These are phyloP conservation scores for Cyberlindnera mrakii DNA, from an alignment of 805 yeast species.

Conservation along the genomic window DNA sequence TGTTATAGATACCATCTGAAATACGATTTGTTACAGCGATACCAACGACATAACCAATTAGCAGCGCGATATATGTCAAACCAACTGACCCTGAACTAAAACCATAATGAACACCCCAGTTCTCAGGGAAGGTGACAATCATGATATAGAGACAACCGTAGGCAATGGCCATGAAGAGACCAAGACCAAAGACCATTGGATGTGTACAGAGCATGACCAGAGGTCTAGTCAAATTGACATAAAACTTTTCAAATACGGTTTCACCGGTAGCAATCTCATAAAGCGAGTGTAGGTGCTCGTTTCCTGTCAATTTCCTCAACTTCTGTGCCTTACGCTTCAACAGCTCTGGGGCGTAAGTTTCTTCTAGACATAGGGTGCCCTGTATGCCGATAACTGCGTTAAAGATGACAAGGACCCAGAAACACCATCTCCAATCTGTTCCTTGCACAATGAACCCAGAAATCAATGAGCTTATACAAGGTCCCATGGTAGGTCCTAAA, in stretches of 20 bases:
- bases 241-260: slow-evolving; percentile 31
- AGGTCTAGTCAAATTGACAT: slow-evolving; percentile 46
- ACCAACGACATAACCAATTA: slow-evolving; percentile 49
- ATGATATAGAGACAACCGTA: slow-evolving; percentile 64
- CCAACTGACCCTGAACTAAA: slow-evolving; percentile 46
- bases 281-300: slow-evolving; percentile 48
- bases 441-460: slow-evolving; percentile 51
- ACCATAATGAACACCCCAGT: slow-evolving; percentile 42
- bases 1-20: slow-evolving; percentile 35
- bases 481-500: slow-evolving; percentile 48
- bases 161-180: slow-evolving; percentile 56
- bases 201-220: slow-evolving; percentile 43
- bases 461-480: slow-evolving; percentile 51
- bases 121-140: slow-evolving; percentile 52
- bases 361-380: slow-evolving; percentile 42
- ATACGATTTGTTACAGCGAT: slow-evolving; percentile 40
- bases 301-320: slow-evolving; percentile 49
- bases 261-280: slow-evolving; percentile 54
- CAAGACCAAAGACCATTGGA: slow-evolving; percentile 61
- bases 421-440: slow-evolving; percentile 57
- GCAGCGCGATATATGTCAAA: slow-evolving; percentile 51
- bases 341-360: slow-evolving; percentile 54
- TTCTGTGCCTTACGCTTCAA: slow-evolving; percentile 39
- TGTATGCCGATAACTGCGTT: slow-evolving; percentile 41
- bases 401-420: slow-evolving; percentile 50